Evolutionary conservation across 495 filamentous ascomycete genomes (phyloP).

Genomic region (Hypoxylon fragiforme): DNA sequence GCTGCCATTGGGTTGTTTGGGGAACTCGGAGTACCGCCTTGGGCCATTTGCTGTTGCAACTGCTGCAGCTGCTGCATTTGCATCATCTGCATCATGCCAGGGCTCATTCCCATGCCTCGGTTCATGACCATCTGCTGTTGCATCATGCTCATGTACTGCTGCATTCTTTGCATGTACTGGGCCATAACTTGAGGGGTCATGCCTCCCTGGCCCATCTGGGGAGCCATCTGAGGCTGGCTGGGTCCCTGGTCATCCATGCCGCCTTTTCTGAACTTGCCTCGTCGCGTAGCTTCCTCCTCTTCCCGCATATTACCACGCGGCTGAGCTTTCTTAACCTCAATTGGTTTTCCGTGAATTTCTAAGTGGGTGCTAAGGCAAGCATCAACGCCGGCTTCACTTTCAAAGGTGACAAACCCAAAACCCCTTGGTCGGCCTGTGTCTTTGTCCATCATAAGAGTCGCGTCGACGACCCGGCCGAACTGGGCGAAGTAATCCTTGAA

Average conservation of each 20-base stretch:
- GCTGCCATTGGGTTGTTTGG: slow-evolving; percentile 52
- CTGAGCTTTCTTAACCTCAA: slow-evolving; percentile 98
- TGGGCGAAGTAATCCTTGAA: slow-evolving; percentile 96
- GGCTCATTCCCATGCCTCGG: slow-evolving; percentile 58
- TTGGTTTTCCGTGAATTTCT: slow-evolving; percentile 90
- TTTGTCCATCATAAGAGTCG: slow-evolving; percentile 99
- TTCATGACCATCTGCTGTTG: slow-evolving; percentile 78
- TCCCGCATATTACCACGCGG: slow-evolving; percentile 93
- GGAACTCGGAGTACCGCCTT: slow-evolving; percentile 44
- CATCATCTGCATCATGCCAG: slow-evolving; percentile 62
- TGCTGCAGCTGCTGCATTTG: slow-evolving; percentile 84
- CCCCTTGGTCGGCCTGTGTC: slow-evolving; percentile 93
- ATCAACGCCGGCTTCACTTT: slow-evolving; percentile 93
- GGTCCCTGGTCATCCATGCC: slow-evolving; percentile 48
- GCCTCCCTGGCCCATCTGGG: slow-evolving; percentile 55
- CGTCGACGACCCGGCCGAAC: slow-evolving; percentile 94
- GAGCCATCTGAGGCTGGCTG: slow-evolving; percentile 46
- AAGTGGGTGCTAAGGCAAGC: slow-evolving; percentile 77
- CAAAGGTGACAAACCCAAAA: slow-evolving; percentile 99
- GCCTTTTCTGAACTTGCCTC: slow-evolving; percentile 59
- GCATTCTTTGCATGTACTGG: slow-evolving; percentile 96
- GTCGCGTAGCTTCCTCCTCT: slow-evolving; percentile 76
- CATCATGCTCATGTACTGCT: slow-evolving; percentile 93
- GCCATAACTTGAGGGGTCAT: slow-evolving; percentile 98
- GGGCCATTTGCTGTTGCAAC: slow-evolving; percentile 71